Evolutionary conservation across 352 stramenopile genomes (phyloP).

Genomic region (Globisporangium middletonii): DNA sequence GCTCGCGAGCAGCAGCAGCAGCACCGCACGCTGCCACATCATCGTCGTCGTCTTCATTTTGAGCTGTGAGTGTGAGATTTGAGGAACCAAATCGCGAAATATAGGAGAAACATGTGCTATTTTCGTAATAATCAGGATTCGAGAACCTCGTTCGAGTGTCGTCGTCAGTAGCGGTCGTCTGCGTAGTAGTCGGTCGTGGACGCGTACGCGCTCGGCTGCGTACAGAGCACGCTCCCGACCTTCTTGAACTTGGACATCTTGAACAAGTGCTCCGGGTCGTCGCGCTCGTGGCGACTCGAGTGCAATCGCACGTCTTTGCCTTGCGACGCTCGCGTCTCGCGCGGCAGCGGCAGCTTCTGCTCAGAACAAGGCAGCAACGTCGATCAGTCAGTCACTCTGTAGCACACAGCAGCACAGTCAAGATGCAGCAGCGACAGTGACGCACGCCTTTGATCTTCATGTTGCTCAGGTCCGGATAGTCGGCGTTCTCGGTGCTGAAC

Average conservation of each 20-base stretch:
- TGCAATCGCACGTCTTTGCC: slow-evolving; percentile 61
- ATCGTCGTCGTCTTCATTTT: neutral
- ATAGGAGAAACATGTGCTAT: too few relatives aligned
- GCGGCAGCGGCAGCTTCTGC: slow-evolving; percentile 66
- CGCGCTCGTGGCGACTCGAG: slow-evolving; percentile 17
- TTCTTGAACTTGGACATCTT: slow-evolving; percentile 88
- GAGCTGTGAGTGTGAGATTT: neutral
- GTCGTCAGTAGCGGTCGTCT: slow-evolving; percentile 5
- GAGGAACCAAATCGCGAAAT: neutral
- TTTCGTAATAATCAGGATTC: neutral
- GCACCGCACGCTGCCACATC: too few relatives aligned
- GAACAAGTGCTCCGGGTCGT: slow-evolving; percentile 39
- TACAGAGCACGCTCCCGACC: slow-evolving; percentile 56
- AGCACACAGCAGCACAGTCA: too few relatives aligned
- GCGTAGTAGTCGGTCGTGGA: slow-evolving; percentile 4
- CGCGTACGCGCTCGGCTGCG: slow-evolving; percentile 37
- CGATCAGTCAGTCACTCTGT: neutral
- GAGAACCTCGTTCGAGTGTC: too few relatives aligned
- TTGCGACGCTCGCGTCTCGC: slow-evolving; percentile 65
- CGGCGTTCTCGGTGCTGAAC: slow-evolving; percentile 55
- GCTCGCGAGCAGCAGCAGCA: slow-evolving; percentile 1
- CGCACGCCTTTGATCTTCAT: slow-evolving; percentile 80
- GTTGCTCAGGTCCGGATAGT: slow-evolving; percentile 72
- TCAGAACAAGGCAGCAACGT: neutral
- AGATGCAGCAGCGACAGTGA: neutral